These are phyloP conservation scores for Erucastrum elatum DNA, from an alignment of 345 rosid species.

Conservation along the genomic window DNA sequence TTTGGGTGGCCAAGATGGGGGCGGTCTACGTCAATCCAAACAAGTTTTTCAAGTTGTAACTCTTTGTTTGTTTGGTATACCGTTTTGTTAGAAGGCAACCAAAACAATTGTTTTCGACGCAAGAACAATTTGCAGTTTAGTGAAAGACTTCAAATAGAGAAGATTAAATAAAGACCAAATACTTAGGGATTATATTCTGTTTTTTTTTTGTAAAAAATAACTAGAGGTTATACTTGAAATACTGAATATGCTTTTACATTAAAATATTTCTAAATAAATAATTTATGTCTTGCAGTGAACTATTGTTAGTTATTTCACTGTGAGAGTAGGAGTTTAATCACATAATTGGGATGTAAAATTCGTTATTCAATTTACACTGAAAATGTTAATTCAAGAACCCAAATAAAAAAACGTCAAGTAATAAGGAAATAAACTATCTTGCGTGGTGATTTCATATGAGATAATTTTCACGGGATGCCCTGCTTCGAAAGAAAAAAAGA, in stretches of 20 bases:
- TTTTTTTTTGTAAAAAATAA: background rate
- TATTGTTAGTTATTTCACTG: background rate
- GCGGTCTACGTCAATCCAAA: constrained; percentile 8
- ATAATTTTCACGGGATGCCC: constrained; percentile 10
- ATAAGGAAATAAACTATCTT: background rate
- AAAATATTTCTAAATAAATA: background rate
- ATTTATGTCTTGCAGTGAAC: background rate
- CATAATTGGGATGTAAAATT: background rate
- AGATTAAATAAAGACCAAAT: background rate
- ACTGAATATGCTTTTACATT: background rate
- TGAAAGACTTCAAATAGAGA: background rate
- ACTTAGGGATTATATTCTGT: background rate
- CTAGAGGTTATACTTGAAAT: background rate
- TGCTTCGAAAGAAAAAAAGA: background rate
- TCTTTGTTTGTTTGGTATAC: constrained; percentile 17
- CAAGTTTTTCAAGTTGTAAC: background rate
- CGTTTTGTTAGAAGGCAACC: constrained; percentile 12
- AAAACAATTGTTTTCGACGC: constrained; percentile 17
- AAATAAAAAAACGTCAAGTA: background rate
- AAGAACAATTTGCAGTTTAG: background rate
- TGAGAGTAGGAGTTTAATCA: background rate
- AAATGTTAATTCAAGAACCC: background rate
- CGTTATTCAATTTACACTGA: background rate
- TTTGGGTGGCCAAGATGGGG: background rate
- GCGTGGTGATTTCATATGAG: background rate